These are phyloP conservation scores for Coemansia sp. DNA, from an alignment of 192 early-diverging fungal species.

Conservation along the genomic window DNA sequence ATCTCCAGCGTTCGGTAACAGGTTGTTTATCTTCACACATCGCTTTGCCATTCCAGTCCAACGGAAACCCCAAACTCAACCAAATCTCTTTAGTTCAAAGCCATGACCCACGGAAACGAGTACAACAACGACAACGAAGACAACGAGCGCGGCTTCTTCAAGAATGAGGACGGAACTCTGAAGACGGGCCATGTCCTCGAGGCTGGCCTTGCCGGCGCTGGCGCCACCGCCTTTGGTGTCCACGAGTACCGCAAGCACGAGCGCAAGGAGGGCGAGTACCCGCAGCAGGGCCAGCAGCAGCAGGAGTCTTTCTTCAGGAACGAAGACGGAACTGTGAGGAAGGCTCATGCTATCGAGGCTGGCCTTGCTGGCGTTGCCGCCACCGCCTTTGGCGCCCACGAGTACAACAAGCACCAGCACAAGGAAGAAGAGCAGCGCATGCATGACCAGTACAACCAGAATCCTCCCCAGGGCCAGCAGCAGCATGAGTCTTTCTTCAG, in stretches of 20 bases:
- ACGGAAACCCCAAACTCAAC: no score
- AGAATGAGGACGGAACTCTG: conserved; percentile 9
- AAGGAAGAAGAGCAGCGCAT: neutral
- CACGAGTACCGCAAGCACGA: conserved; percentile 22
- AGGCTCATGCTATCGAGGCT: conserved; percentile 17
- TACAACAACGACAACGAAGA: neutral
- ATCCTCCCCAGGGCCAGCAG: neutral
- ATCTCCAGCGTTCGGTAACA: neutral
- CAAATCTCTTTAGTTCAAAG: neutral
- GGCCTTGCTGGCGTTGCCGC: conserved; percentile 6
- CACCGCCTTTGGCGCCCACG: no score
- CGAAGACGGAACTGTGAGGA: conserved; percentile 23
- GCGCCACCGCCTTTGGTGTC: conserved; percentile 12
- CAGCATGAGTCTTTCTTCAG: conserved; percentile 20
- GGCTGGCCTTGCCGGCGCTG: neutral
- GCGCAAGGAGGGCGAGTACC: conserved; percentile 11
- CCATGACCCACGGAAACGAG: neutral
- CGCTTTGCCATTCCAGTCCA: no score
- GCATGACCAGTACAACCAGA: no score
- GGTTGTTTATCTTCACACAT: no score
- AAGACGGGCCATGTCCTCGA: conserved; percentile 7
- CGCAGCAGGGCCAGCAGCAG: conserved; percentile 4
- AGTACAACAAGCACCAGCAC: conserved; percentile 20
- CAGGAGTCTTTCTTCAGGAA: conserved; percentile 25
- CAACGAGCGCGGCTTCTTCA: conserved; percentile 17